These are phyloP conservation scores for Alternaria infectoria DNA, from an alignment of 2,329 filamentous ascomycete species.

Conservation along the genomic window DNA sequence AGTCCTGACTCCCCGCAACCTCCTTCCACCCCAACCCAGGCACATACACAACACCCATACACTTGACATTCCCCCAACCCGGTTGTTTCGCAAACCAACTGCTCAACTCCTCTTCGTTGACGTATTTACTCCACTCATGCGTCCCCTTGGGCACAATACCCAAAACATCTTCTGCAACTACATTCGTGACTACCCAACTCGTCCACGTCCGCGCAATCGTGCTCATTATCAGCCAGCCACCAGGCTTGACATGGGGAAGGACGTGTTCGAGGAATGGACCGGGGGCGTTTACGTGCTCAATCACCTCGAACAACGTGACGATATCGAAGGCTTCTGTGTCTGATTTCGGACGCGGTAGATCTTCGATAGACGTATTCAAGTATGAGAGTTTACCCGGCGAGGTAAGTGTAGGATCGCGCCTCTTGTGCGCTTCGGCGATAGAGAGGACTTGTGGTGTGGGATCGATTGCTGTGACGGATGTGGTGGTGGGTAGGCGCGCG, in stretches of 20 bases:
- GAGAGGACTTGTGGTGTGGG: constrained; percentile 75
- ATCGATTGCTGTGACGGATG: constrained; percentile 76
- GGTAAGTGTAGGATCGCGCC: constrained; percentile 72
- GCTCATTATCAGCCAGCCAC: constrained; percentile 90
- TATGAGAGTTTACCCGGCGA: constrained; percentile 68
- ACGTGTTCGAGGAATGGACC: constrained; percentile 75
- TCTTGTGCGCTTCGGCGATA: constrained; percentile 77
- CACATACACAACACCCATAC: constrained; percentile 87
- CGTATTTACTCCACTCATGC: constrained; percentile 96
- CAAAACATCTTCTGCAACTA: constrained; percentile 87
- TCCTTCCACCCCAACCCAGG: constrained; percentile 90
- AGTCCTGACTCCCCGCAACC: constrained; percentile 78
- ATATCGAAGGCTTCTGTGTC: constrained; percentile 70
- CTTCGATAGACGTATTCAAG: constrained; percentile 77
- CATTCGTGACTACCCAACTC: constrained; percentile 90
- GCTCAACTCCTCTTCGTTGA: constrained; percentile 80
- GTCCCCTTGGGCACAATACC: constrained; percentile 90
- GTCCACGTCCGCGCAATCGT: constrained; percentile 90
- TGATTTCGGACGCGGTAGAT: constrained; percentile 54
- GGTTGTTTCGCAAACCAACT: constrained; percentile 52
- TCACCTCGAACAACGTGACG: constrained; percentile 88
- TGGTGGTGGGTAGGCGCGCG: constrained; percentile 69
- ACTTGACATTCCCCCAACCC: constrained; percentile 57
- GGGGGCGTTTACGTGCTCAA: constrained; percentile 87
- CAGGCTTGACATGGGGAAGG: constrained; percentile 79